phyloP scores from a whole-genome alignment of 176 grass and related monocot species.

The Triticum urartu region DNA sequence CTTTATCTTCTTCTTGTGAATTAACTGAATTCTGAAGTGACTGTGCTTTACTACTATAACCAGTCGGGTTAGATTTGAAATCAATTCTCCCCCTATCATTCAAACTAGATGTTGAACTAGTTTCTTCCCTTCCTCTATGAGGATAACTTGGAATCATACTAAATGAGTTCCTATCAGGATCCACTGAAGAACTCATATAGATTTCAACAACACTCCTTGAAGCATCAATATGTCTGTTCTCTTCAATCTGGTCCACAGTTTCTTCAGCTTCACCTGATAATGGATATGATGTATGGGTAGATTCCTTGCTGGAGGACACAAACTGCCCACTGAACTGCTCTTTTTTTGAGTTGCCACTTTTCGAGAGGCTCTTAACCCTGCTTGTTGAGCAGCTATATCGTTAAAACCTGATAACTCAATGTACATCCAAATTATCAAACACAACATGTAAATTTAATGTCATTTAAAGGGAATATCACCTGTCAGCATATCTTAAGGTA shows the following conservation, averaged over 20 bases:
- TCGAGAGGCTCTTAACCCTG: slow-evolving; percentile 99
- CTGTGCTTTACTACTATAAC: slow-evolving; percentile 51
- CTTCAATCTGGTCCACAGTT: slow-evolving; percentile 47
- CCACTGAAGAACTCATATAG: slow-evolving; percentile 51
- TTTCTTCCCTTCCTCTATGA: slow-evolving; percentile 62
- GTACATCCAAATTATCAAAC: background rate
- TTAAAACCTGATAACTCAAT: background rate
- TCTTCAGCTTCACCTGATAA: slow-evolving; percentile 57
- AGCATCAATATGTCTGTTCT: slow-evolving; percentile 60
- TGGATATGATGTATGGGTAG: slow-evolving; percentile 30
- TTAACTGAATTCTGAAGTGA: slow-evolving; percentile 55
- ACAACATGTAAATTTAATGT: background rate
- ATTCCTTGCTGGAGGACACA: slow-evolving; percentile 17
- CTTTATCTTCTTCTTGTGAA: slow-evolving; percentile 74
- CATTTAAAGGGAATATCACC: slow-evolving; percentile 43
- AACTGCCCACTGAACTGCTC: slow-evolving; percentile 45
- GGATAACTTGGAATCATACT: slow-evolving; percentile 74
- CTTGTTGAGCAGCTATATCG: slow-evolving; percentile 23
- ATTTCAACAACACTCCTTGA: slow-evolving; percentile 55
- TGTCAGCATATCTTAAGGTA: slow-evolving; percentile 98
- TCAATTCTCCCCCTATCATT: slow-evolving; percentile 76
- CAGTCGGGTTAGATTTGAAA: slow-evolving; percentile 37
- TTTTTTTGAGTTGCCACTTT: slow-evolving; percentile 77
- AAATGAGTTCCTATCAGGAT: slow-evolving; percentile 65
- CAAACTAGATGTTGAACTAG: slow-evolving; percentile 39